Evolutionary conservation across 2,329 filamentous ascomycete species (phyloP).

Genomic region (Leptoxyphium fumago): DNA sequence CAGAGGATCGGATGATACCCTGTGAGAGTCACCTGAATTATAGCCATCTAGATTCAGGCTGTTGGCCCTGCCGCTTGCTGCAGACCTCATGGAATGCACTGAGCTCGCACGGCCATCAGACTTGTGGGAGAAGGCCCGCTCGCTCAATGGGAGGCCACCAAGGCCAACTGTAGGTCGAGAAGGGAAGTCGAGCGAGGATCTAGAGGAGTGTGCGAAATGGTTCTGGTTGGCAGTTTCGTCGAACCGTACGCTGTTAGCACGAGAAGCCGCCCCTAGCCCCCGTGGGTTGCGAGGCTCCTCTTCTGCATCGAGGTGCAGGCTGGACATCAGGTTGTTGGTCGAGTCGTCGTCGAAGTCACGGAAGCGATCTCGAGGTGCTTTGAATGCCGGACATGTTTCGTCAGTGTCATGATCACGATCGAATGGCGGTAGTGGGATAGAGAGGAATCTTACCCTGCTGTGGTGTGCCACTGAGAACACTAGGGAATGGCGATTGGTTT

Average conservation of each 20-base stretch:
- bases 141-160: conserved; percentile 66
- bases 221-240: conserved; percentile 90
- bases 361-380: conserved; percentile 70
- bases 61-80: conserved; percentile 66
- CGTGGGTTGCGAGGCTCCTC: conserved; percentile 58
- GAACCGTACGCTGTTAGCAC: conserved; percentile 94
- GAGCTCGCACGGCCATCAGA: conserved; percentile 93
- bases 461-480: conserved; percentile 57
- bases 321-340: conserved; percentile 62
- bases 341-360: conserved; percentile 74
- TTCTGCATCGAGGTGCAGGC: conserved; percentile 71
- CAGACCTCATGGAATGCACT: conserved; percentile 62
- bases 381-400: conserved; percentile 27
- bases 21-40: conserved; percentile 47
- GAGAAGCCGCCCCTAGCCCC: conserved; percentile 63
- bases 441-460: conserved; percentile 57
- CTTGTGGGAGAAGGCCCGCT: conserved; percentile 84
- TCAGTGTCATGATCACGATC: background rate
- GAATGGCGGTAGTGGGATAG: background rate
- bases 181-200: background rate
- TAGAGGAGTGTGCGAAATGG: conserved; percentile 55
- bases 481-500: conserved; percentile 74
- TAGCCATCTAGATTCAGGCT: conserved; percentile 71
- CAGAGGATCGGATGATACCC: conserved; percentile 56
- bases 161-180: conserved; percentile 49